A percentile compares a stretch with the other conserved stretches of the same genome.
Evolutionary conservation across 495 filamentous ascomycete genomes (phyloP).

Genomic region (Podospora didyma): DNA sequence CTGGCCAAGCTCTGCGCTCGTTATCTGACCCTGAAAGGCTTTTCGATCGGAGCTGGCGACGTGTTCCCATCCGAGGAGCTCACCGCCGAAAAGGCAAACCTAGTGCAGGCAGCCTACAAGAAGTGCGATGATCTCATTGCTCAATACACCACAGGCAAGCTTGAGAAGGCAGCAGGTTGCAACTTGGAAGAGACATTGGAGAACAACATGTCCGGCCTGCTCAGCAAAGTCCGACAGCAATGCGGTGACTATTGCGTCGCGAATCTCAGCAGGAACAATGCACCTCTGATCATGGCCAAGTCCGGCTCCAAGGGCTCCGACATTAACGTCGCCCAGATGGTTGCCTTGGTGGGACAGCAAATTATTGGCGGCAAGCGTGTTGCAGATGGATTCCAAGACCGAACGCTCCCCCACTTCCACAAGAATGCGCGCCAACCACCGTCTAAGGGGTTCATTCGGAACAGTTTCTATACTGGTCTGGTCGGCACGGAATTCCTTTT

Average conservation of each 20-base stretch:
- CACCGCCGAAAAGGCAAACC: conserved; percentile 61
- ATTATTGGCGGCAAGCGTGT: conserved; percentile 95
- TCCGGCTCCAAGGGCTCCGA: conserved; percentile 93
- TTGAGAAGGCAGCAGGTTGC: conserved; percentile 82
- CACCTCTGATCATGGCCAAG: conserved; percentile 93
- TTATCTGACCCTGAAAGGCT: conserved; percentile 84
- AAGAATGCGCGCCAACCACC: conserved; percentile 87
- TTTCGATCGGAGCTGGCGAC: conserved; percentile 93
- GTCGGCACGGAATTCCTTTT: conserved; percentile 91
- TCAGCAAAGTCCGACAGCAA: conserved; percentile 83
- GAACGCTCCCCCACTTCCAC: conserved; percentile 90
- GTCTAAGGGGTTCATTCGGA: conserved; percentile 93
- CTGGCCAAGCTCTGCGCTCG: conserved; percentile 86
- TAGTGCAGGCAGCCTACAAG: conserved; percentile 75
- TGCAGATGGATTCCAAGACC: conserved; percentile 91
- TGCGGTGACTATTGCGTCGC: conserved; percentile 89
- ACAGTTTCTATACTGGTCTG: conserved; percentile 96
- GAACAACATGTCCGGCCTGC: conserved; percentile 82
- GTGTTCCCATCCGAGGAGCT: conserved; percentile 76
- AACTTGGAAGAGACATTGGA: conserved; percentile 90
- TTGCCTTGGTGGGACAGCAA: conserved; percentile 94
- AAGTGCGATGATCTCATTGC: conserved; percentile 83
- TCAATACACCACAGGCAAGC: conserved; percentile 68
- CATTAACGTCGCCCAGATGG: conserved; percentile 99
- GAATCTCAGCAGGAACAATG: conserved; percentile 85